Conservation (phyloP, 305 asterid genomes). For the Petunia hybrid region DNA sequence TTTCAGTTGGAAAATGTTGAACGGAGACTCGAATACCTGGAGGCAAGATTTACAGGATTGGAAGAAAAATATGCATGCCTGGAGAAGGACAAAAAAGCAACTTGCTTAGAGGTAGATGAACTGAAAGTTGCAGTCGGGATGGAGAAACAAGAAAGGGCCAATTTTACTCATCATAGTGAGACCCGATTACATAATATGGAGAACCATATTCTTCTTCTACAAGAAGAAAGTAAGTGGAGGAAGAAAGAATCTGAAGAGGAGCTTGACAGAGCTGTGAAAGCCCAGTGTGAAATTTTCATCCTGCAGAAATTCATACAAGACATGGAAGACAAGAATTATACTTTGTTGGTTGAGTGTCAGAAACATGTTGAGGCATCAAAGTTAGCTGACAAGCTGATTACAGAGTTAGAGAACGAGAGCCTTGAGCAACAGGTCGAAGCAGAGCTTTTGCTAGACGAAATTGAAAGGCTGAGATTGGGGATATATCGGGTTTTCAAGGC, state of each 20-base stretch:
- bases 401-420: constrained; percentile 80
- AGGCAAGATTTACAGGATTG: constrained; percentile 64
- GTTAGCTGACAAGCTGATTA: constrained; percentile 81
- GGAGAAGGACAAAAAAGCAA: constrained; percentile 71
- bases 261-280: constrained; percentile 74
- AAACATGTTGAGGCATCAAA: constrained; percentile 91
- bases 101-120: constrained; percentile 64
- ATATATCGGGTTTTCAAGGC: constrained; percentile 74
- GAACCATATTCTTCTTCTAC: constrained; percentile 67
- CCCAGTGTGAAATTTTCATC: constrained; percentile 83
- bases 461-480: constrained; percentile 71
- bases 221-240: constrained; percentile 74
- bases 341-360: constrained; percentile 78
- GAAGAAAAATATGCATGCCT: constrained; percentile 71
- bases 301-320: constrained; percentile 89
- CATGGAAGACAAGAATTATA: constrained; percentile 83
- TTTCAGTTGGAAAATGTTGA: constrained; percentile 71
- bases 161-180: constrained; percentile 55
- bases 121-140: constrained; percentile 58
- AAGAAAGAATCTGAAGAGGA: constrained; percentile 84
- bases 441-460: constrained; percentile 78
- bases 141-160: constrained; percentile 80
- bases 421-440: constrained; percentile 94
- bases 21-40: constrained; percentile 62
- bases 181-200: constrained; percentile 63